Evolutionary conservation across 768 basidiomycete species (phyloP), one percentile per base, ranked within the genome.

Genomic region (Pisolithus orientalis): DNA sequence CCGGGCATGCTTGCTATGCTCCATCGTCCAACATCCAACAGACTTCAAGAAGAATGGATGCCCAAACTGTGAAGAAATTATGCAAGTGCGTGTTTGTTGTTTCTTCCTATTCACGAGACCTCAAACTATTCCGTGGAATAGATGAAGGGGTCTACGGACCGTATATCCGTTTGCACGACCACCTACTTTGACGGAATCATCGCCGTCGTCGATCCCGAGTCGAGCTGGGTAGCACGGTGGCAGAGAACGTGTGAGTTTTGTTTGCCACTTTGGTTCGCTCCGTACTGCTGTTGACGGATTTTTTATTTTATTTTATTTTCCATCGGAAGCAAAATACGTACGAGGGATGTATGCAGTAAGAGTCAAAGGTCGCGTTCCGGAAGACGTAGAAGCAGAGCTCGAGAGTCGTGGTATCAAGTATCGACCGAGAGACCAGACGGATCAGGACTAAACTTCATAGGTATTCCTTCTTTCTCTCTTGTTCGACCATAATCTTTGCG

Each of bases 201-300:
- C 57, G 82, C 94, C 0, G 81, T 92, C 44, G 83, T 93, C 40
- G 82, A 90, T 61, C 87, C 94, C 2, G 84, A 90, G 59, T 77
- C 79, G 45, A 93, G 90, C 66, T 99, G 95, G 95, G 94, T 98
- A 6, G 90, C 90, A 6, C 80, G 89, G 59, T 99, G 94, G 94
- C 94, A 99, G 69, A 74, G 95, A 65, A 92, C 87, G 59, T 83
- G 95, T 94, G 59, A 56, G 86, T 77, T 31, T 13, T 50, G 21
- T 21, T 21, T 21, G 21, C 39, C 31, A 51, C 43, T 24, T 13
- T 17, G n/a, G 29, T 25, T 27, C 54, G 25, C 49, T 44, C 25
- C 27, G 49, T 42, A 44, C 47, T 39, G 45, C 47, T 40, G 34
- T 16, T 52, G 10, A 24, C 46, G 56, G 27, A 57, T 37, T 27